A percentile compares a stretch with the other conserved stretches of the same genome.
Conservation (phyloP, 106 monocot genomes). For the Allium fistulosum region DNA sequence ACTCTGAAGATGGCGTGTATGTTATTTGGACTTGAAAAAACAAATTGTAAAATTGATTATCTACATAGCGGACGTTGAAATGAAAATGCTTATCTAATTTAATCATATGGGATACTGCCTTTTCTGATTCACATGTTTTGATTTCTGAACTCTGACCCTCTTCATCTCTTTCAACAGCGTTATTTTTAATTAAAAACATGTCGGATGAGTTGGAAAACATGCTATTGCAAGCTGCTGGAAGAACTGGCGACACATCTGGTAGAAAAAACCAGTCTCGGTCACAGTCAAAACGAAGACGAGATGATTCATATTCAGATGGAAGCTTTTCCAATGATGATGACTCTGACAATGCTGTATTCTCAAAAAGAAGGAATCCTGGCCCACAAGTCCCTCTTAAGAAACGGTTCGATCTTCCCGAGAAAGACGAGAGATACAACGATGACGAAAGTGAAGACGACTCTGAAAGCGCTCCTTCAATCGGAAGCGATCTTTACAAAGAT, state of each 20-base stretch:
- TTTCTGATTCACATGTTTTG: too few relatives aligned
- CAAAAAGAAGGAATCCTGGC: conserved; percentile 27
- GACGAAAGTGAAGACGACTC: conserved; percentile 45
- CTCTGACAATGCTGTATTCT: conserved; percentile 28
- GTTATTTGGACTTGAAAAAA: too few relatives aligned
- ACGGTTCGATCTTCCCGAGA: conserved; percentile 43
- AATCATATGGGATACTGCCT: too few relatives aligned
- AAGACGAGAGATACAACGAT: conserved; percentile 21
- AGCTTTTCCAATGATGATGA: conserved; percentile 40
- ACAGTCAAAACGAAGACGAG: conserved; percentile 30
- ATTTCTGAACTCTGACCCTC: too few relatives aligned
- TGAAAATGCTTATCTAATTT: too few relatives aligned
- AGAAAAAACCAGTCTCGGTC: conserved; percentile 28
- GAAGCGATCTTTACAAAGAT: conserved; percentile 85
- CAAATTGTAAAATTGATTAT: too few relatives aligned
- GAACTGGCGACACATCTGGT: conserved; percentile 33
- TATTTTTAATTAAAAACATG: too few relatives aligned
- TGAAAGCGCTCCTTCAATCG: conserved; percentile 65
- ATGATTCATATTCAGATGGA: conserved; percentile 41
- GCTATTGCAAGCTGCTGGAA: conserved; percentile 73
- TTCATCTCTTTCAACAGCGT: too few relatives aligned
- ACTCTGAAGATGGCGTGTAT: too few relatives aligned
- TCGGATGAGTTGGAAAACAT: conserved; percentile 61
- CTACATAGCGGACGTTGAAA: too few relatives aligned
- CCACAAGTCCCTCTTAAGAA: conserved; percentile 55